Conservation (phyloP, 2,329 filamentous ascomycete genomes). For the Drechslerella stenobrocha region DNA sequence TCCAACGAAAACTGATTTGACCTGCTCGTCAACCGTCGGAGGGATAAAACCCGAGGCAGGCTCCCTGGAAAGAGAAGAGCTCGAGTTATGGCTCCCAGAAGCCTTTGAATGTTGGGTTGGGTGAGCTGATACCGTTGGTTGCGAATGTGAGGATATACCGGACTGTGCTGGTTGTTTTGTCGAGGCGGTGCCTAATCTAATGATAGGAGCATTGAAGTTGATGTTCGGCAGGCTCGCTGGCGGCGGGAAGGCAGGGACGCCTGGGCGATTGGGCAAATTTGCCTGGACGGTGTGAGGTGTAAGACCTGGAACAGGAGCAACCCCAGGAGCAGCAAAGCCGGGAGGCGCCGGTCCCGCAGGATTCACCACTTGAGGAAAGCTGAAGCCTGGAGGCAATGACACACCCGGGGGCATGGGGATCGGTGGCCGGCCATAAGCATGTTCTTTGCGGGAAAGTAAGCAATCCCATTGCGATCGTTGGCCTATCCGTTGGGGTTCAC, state of each 20-base stretch:
- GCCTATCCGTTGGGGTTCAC: conserved; percentile 12
- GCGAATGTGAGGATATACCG: conserved; percentile 17
- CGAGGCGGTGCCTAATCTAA: conserved; percentile 80
- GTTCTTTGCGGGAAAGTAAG: conserved; percentile 32
- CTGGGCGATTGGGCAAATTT: conserved; percentile 72
- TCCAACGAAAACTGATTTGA: conserved; percentile 86
- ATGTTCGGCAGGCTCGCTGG: conserved; percentile 93
- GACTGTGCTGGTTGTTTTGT: conserved; percentile 61
- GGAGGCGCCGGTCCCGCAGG: conserved; percentile 48
- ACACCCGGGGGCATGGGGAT: conserved; percentile 52
- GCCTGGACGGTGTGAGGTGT: conserved; percentile 73
- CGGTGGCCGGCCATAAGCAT: conserved; percentile 51
- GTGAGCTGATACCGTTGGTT: conserved; percentile 13
- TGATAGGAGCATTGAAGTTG: conserved; percentile 96
- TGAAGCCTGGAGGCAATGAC: conserved; percentile 48
- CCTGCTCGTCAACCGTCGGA: conserved; percentile 84
- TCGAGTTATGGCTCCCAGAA: conserved; percentile 11
- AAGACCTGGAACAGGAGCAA: conserved; percentile 75
- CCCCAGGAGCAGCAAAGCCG: conserved; percentile 69
- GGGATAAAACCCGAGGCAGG: conserved; percentile 61
- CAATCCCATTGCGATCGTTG: neutral
- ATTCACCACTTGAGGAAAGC: conserved; percentile 47
- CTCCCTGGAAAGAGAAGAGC: conserved; percentile 20
- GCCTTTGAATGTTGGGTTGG: conserved; percentile 15
- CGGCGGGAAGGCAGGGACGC: conserved; percentile 77